Evolutionary conservation across 2,329 filamentous ascomycete genomes (phyloP).

Genomic region (Colletotrichum camelliae): DNA sequence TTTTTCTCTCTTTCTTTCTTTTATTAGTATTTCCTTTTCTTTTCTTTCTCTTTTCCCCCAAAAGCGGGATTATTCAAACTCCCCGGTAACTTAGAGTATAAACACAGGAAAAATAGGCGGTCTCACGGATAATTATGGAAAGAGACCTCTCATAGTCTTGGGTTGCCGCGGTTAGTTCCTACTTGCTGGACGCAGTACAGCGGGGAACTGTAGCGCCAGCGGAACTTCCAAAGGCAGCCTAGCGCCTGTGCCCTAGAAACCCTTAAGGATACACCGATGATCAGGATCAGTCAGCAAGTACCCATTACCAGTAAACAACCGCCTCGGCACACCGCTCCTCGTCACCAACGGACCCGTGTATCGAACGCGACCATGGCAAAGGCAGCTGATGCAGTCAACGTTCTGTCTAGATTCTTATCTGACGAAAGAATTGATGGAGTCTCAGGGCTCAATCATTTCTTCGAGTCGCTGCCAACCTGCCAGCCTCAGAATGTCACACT

Average conservation of each 20-base stretch:
- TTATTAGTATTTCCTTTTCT: background rate
- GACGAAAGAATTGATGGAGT: background rate
- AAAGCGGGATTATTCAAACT: background rate
- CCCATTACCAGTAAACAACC: background rate
- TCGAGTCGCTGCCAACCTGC: background rate
- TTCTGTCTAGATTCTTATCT: constrained; percentile 6
- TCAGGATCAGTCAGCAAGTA: background rate
- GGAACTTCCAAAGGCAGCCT: background rate
- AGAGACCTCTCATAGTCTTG: background rate
- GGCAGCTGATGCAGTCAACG: constrained; percentile 1
- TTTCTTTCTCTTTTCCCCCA: background rate
- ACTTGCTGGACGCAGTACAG: background rate
- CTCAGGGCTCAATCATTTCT: background rate
- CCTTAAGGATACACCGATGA: background rate
- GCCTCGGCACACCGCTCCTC: background rate
- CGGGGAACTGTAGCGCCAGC: background rate
- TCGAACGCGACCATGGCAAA: background rate
- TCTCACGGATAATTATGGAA: background rate
- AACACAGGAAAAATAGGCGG: too few relatives aligned
- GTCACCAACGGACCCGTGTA: background rate
- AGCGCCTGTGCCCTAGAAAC: background rate
- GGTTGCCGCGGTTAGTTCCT: background rate
- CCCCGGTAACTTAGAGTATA: too few relatives aligned
- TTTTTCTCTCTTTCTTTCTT: background rate
- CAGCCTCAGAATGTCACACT: background rate